These are phyloP conservation scores for Spencermartinsiella europaea DNA, from an alignment of 805 yeast genomes.

Conservation along the genomic window DNA sequence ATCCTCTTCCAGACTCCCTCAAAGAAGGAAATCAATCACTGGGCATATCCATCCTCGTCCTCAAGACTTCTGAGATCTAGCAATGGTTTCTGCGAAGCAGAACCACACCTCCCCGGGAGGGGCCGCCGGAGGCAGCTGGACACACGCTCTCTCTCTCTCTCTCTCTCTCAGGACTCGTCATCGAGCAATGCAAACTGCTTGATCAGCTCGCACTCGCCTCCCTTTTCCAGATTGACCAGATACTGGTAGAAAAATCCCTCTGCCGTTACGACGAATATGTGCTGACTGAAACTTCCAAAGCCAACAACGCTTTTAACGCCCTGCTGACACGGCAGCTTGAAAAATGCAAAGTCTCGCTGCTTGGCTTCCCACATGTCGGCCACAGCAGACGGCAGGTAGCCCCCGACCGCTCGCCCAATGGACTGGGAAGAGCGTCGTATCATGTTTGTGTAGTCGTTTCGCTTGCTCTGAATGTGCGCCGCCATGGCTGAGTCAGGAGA, in stretches of 20 bases:
- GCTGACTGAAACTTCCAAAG: constrained; percentile 28
- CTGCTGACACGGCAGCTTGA: constrained; percentile 54
- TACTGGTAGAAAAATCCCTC: constrained; percentile 80
- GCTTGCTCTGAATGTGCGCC: constrained; percentile 16
- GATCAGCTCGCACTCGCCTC: constrained; percentile 85
- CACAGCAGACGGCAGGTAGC: constrained; percentile 74
- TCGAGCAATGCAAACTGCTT: constrained; percentile 57
- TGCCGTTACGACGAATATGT: constrained; percentile 68
- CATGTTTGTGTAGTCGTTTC: constrained; percentile 20
- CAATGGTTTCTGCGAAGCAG: too few relatives aligned
- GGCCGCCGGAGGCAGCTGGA: background rate
- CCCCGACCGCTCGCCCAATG: constrained; percentile 48
- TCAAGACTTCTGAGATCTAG: too few relatives aligned
- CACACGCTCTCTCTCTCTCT: too few relatives aligned
- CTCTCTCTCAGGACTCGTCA: background rate
- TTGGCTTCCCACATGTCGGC: constrained; percentile 78
- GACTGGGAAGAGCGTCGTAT: constrained; percentile 33
- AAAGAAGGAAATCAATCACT: too few relatives aligned
- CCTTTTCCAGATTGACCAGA: constrained; percentile 76
- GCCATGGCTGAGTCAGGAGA: constrained; percentile 8
- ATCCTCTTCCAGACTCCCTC: too few relatives aligned
- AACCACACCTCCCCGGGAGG: background rate
- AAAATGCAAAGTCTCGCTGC: constrained; percentile 83
- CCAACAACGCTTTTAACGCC: constrained; percentile 32
- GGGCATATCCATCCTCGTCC: too few relatives aligned